These are phyloP conservation scores for Hymenoscyphus infarciens DNA, from an alignment of 2,329 filamentous ascomycete genomes.

Conservation along the genomic window DNA sequence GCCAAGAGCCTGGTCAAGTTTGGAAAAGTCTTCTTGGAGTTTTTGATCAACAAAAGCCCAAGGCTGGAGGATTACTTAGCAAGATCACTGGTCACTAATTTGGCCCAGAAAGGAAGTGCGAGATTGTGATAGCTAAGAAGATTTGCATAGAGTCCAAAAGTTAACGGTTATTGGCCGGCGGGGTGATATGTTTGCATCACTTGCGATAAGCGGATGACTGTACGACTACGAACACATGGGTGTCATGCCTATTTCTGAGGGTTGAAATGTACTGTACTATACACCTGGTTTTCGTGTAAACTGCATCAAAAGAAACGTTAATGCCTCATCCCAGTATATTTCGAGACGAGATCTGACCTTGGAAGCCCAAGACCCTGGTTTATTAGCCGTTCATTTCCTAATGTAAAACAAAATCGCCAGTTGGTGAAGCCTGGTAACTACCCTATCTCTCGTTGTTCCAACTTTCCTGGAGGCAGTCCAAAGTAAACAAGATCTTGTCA, in stretches of 20 bases:
- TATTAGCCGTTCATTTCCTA: background rate
- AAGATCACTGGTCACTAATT: constrained; percentile 34
- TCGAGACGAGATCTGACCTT: background rate
- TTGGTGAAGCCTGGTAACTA: constrained; percentile 2
- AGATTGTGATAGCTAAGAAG: constrained; percentile 16
- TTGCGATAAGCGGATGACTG: constrained; percentile 26
- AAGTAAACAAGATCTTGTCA: too few species aligned
- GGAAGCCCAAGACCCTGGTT: background rate
- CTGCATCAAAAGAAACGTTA: constrained; percentile 19
- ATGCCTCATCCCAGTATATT: constrained; percentile 11
- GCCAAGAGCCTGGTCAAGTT: constrained; percentile 90
- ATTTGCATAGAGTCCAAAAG: constrained; percentile 34
- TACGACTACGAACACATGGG: constrained; percentile 31
- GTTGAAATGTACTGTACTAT: constrained; percentile 28
- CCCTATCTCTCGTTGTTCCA: too few species aligned
- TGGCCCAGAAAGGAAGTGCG: background rate
- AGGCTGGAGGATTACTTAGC: constrained; percentile 32
- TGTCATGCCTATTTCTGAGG: constrained; percentile 24
- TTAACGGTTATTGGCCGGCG: constrained; percentile 23
- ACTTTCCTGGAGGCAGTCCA: too few species aligned
- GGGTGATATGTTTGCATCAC: constrained; percentile 25
- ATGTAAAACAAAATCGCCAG: background rate
- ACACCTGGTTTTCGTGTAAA: constrained; percentile 24
- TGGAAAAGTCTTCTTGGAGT: constrained; percentile 90
- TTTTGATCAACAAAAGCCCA: constrained; percentile 63